These are phyloP conservation scores for Geranium incanum DNA, from an alignment of 441 rosid genomes.

Conservation along the genomic window DNA sequence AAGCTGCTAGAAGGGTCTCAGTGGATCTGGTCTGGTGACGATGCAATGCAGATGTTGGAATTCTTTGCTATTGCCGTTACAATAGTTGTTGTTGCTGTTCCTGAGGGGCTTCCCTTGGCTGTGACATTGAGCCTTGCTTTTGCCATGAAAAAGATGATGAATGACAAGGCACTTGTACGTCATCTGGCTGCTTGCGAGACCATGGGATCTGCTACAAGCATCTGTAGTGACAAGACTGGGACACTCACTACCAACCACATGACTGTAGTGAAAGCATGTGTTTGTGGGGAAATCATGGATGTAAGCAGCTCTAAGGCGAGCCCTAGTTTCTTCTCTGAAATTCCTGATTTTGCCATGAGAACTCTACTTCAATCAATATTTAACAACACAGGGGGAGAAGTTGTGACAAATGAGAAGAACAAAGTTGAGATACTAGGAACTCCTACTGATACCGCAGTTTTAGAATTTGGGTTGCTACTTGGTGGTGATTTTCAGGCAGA, in stretches of 20 bases:
- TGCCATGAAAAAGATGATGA: slow-evolving; percentile 63
- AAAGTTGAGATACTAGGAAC: slow-evolving; percentile 59
- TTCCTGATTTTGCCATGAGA: slow-evolving; percentile 37
- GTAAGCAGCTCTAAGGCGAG: slow-evolving; percentile 37
- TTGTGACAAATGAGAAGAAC: slow-evolving; percentile 32
- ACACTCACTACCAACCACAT: slow-evolving; percentile 48
- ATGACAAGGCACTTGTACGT: slow-evolving; percentile 55
- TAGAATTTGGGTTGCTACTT: slow-evolving; percentile 52
- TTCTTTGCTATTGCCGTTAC: slow-evolving; percentile 50
- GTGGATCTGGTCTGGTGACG: slow-evolving; percentile 48
- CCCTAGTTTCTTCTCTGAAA: slow-evolving; percentile 23
- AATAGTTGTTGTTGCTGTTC: slow-evolving; percentile 54
- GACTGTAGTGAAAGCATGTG: slow-evolving; percentile 49
- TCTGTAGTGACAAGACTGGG: slow-evolving; percentile 53
- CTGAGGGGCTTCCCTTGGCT: slow-evolving; percentile 54
- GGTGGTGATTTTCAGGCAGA: slow-evolving; percentile 46
- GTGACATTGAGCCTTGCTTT: slow-evolving; percentile 57
- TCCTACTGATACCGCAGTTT: slow-evolving; percentile 64
- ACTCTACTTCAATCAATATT: slow-evolving; percentile 58
- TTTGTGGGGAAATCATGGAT: slow-evolving; percentile 42
- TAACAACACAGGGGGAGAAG: slow-evolving; percentile 63
- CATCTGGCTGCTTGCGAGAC: slow-evolving; percentile 56
- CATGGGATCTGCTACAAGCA: slow-evolving; percentile 49
- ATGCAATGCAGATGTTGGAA: slow-evolving; percentile 37
- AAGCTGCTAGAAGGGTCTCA: slow-evolving; percentile 38